Conservation (phyloP, 495 filamentous ascomycete genomes). For the Aspergillus steynii region DNA sequence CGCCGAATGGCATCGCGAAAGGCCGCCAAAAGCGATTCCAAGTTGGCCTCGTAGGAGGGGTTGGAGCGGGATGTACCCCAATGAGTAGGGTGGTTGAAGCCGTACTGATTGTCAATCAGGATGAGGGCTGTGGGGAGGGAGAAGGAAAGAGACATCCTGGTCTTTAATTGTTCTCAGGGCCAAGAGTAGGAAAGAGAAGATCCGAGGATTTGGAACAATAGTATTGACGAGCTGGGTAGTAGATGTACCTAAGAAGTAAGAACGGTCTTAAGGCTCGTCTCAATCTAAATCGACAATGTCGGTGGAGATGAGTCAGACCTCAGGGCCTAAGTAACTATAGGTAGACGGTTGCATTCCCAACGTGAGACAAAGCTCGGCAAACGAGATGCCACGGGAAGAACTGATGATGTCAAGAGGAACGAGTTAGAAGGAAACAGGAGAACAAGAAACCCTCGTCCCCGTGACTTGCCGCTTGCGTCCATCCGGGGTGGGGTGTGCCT, state of each 20-base stretch:
- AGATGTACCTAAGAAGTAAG: too few relatives aligned
- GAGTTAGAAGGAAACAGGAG: background rate
- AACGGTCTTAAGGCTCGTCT: too few relatives aligned
- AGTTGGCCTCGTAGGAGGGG: constrained; percentile 45
- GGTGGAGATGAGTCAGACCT: too few relatives aligned
- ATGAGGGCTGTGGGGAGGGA: constrained; percentile 49
- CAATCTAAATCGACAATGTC: background rate
- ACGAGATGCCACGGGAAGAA: too few relatives aligned
- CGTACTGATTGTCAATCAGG: constrained; percentile 60
- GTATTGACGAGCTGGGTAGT: too few relatives aligned
- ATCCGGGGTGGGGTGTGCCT: background rate
- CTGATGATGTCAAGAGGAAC: background rate
- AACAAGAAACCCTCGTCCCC: too few relatives aligned
- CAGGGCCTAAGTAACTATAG: too few relatives aligned
- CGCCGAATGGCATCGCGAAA: constrained; percentile 34
- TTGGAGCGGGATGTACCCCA: constrained; percentile 48
- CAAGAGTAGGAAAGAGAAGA: background rate
- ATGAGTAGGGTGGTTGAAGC: constrained; percentile 44
- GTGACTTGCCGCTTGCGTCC: too few relatives aligned
- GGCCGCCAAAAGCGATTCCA: constrained; percentile 39
- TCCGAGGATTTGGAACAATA: background rate
- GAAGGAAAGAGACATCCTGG: constrained; percentile 21
- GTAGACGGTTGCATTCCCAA: too few relatives aligned
- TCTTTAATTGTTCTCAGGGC: background rate
- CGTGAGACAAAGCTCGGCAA: too few relatives aligned